phyloP scores from a whole-genome alignment of 192 early-diverging fungal genomes.

The Spizellomyces punctatus region DNA sequence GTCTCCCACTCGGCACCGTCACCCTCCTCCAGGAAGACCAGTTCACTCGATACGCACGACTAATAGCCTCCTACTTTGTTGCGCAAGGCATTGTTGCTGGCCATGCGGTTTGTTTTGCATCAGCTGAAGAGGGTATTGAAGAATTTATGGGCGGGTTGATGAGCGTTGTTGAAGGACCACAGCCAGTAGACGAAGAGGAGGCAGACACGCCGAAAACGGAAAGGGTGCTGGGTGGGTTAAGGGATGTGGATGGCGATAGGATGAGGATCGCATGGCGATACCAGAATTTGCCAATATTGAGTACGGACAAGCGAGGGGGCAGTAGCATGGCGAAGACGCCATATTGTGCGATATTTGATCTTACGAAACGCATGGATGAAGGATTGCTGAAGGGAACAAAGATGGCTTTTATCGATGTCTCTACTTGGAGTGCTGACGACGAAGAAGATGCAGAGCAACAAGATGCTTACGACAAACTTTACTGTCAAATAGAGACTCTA shows the following conservation, averaged over 20 bases:
- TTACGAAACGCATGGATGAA: conserved; percentile 75
- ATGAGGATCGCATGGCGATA: conserved; percentile 97
- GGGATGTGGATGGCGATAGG: conserved; percentile 49
- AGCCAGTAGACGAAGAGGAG: conserved; percentile 45
- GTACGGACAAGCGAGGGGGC: conserved; percentile 27
- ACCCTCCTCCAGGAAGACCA: conserved; percentile 80
- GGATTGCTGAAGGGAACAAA: conserved; percentile 49
- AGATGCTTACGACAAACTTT: conserved; percentile 38
- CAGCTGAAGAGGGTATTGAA: conserved; percentile 67
- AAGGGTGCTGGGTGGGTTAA: conserved; percentile 31
- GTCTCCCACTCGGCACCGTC: conserved; percentile 79
- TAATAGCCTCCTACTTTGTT: conserved; percentile 81
- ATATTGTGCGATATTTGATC: conserved; percentile 84
- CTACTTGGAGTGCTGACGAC: conserved; percentile 2
- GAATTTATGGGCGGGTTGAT: conserved; percentile 64
- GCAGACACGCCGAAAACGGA: conserved; percentile 28
- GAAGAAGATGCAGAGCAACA: conserved; percentile 2
- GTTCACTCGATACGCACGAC: conserved; percentile 76
- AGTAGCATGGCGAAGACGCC: conserved; percentile 36
- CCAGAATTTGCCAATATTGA: conserved; percentile 75
- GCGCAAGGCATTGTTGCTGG: conserved; percentile 80
- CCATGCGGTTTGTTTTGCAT: conserved; percentile 71
- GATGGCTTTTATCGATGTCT: conserved; percentile 33
- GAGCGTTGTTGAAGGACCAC: conserved; percentile 60
- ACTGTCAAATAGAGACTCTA: conserved; percentile 52